phyloP scores from a whole-genome alignment of 1,139 yeast genomes.

The Hyphopichia pseudoburtonii region DNA sequence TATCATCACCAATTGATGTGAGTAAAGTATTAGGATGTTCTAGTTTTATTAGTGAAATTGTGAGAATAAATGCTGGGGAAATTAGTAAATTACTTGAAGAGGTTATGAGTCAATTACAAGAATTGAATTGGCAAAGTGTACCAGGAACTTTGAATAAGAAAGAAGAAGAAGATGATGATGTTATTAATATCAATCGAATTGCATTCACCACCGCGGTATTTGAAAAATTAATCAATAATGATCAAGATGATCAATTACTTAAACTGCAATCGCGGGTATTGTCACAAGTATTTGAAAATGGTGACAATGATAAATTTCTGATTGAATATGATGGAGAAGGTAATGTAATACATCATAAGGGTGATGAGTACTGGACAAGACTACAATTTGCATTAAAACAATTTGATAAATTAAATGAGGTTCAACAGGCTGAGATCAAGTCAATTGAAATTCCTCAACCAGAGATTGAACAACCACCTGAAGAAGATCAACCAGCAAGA shows the following conservation, averaged over 20 bases:
- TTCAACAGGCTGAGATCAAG: neutral
- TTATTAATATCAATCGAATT: neutral
- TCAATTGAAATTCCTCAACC: no score
- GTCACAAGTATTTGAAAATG: constrained; percentile 14
- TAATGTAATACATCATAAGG: constrained; percentile 17
- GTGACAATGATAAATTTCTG: constrained; percentile 12
- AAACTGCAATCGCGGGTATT: constrained; percentile 8
- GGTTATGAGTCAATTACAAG: constrained; percentile 29
- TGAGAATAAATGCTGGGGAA: constrained; percentile 55
- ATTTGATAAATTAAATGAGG: constrained; percentile 16
- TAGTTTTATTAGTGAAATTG: constrained; percentile 53
- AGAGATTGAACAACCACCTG: constrained; percentile 2
- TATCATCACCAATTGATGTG: constrained; percentile 55
- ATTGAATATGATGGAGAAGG: constrained; percentile 20
- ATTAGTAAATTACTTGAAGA: constrained; percentile 55
- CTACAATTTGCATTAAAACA: constrained; percentile 16
- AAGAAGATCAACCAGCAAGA: constrained; percentile 2
- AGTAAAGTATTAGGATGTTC: constrained; percentile 56
- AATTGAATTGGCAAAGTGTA: constrained; percentile 8
- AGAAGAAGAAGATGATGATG: neutral
- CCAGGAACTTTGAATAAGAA: no score
- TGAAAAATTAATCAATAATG: constrained; percentile 18
- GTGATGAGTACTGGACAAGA: constrained; percentile 16
- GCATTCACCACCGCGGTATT: constrained; percentile 9
- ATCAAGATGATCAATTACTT: constrained; percentile 11